Percentiles rank a stretch among this genome's conserved stretches.
These are phyloP conservation scores for Candida glaebosa DNA, from an alignment of 805 yeast species.

Conservation along the genomic window DNA sequence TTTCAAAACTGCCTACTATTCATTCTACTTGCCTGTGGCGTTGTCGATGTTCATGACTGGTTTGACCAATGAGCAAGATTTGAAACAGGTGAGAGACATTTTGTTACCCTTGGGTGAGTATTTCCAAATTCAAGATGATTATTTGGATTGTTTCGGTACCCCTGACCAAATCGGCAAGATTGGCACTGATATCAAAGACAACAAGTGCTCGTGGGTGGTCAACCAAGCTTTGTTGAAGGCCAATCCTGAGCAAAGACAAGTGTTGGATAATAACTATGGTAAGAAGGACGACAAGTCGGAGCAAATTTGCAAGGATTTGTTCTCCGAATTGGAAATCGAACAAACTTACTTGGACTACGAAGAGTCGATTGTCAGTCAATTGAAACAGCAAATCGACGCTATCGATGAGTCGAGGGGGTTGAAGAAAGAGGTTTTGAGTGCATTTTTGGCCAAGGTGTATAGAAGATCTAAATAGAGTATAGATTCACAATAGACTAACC, in stretches of 20 bases:
- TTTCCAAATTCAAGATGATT: constrained; percentile 98
- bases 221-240: constrained; percentile 85
- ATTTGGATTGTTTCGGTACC: constrained; percentile 93
- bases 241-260: constrained; percentile 73
- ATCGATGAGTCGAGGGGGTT: constrained; percentile 93
- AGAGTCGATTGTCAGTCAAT: constrained; percentile 64
- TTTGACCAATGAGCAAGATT: constrained; percentile 60
- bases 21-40: constrained; percentile 96
- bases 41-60: constrained; percentile 95
- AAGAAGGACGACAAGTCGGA: constrained; percentile 69
- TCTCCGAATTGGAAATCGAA: constrained; percentile 69
- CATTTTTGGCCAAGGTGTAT: constrained; percentile 87
- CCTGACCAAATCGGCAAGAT: constrained; percentile 97
- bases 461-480: constrained; percentile 76
- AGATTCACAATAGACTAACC: neutral
- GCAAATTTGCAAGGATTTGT: constrained; percentile 66
- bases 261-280: constrained; percentile 89
- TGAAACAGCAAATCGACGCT: constrained; percentile 60
- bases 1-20: constrained; percentile 95
- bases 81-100: constrained; percentile 83
- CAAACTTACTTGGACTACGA: constrained; percentile 76
- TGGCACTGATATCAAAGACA: constrained; percentile 97
- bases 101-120: constrained; percentile 95
- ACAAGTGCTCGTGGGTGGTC: constrained; percentile 97
- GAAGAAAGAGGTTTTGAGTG: constrained; percentile 78